Evolutionary conservation across 176 grass and related monocot species (phyloP), one percentile per base, ranked within the genome.

Genomic region (Bonia amplexicaulis): DNA sequence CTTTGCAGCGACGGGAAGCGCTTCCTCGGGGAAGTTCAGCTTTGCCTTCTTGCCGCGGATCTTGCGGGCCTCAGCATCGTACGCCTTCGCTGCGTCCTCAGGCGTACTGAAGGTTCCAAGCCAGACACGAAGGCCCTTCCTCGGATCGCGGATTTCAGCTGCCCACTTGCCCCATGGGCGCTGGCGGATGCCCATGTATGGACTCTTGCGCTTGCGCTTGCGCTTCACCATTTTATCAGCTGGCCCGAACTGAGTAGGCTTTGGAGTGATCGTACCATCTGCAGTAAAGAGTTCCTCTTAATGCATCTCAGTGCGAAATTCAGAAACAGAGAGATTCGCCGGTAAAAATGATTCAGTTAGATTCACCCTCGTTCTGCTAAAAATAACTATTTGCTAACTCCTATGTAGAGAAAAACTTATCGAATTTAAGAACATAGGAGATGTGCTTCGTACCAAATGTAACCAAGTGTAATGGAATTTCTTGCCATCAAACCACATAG

Each of bases 81-180:
- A 88, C 19, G 86, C 80, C 53, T 73, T 81, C 33, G 86, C 86
- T 78, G 86, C 86, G 48, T 88, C 86, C 59, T 88, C 86, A 29
- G 86, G 71, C 31, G 86, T 88, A 51, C 72, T 88, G 16, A 77
- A 88, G 26, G 86, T 88, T 31, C 86, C 86, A 5, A 88, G 86
- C 86, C 86, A 88, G 31, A 88, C 86, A 5, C 86, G 80, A 23
- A 88, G 62, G 47, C 86, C 80, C 71, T 83, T 83, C 33, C 86
- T 61, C 12, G 86, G 86, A 39, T 88, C 86, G 25, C 80, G 57
- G 48, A 88, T 88, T 68, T 88, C 86, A 78, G 86, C 86, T 57
- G 86, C 86, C 86, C 86, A 88, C 67, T 88, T 88, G 54, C 80
- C 86, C 86, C 86, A 88, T 3, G 80, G 80, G 47, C 86, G 86